Conservation (phyloP, 2,329 filamentous ascomycete genomes). For the Hymenoscyphus occultus region DNA sequence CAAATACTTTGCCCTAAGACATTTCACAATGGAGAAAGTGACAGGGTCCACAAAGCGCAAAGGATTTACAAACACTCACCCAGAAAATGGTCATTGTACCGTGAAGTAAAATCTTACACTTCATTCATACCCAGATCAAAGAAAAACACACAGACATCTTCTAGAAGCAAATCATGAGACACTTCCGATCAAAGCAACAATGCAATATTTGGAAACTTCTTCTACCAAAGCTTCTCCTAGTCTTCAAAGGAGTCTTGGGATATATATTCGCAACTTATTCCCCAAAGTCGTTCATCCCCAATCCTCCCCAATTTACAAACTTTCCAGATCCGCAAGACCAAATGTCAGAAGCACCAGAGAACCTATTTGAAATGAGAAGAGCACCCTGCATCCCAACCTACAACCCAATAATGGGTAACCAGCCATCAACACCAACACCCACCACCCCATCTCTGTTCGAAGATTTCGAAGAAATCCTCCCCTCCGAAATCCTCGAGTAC, state of each 20-base stretch:
- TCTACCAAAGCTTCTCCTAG: not conserved
- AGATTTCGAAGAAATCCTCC: not conserved
- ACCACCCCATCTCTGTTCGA: not conserved
- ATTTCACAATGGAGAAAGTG: not conserved
- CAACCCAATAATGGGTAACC: not conserved
- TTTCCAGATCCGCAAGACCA: too few relatives aligned
- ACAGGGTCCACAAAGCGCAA: not conserved
- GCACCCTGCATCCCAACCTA: not conserved
- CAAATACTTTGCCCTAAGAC: not conserved
- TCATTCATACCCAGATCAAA: not conserved
- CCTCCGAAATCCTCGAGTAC: not conserved
- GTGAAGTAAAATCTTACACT: not conserved
- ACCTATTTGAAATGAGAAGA: too few relatives aligned
- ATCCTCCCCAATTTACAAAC: not conserved
- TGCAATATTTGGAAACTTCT: not conserved
- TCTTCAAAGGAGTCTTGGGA: not conserved
- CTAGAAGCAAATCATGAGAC: not conserved
- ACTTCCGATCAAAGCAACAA: not conserved
- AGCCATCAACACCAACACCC: not conserved
- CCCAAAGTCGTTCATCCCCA: not conserved
- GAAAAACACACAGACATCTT: not conserved
- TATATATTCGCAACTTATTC: not conserved
- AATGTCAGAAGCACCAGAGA: not conserved
- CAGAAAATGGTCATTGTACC: not conserved
- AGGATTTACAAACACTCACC: not conserved